These are phyloP conservation scores for Macrotyloma uniflorum DNA, from an alignment of 306 rosid genomes.

Conservation along the genomic window DNA sequence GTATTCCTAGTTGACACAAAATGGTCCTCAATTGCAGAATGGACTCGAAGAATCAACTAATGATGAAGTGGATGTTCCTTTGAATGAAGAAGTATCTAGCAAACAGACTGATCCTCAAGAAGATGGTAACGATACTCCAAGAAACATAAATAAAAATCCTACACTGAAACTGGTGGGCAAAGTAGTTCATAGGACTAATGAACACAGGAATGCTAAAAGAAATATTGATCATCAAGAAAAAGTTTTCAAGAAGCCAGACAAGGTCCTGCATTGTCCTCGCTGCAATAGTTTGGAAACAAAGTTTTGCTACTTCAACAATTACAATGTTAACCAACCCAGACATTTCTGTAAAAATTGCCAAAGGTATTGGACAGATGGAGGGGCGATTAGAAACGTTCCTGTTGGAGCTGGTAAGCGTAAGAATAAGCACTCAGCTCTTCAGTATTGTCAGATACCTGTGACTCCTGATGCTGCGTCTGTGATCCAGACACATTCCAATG, in stretches of 20 bases:
- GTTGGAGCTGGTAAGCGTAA: slow-evolving; percentile 69
- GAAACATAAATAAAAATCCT: slow-evolving; percentile 1
- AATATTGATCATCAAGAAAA: slow-evolving; percentile 49
- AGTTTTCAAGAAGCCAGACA: slow-evolving; percentile 54
- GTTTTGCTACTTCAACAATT: slow-evolving; percentile 74
- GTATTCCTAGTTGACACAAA: slow-evolving; percentile 21
- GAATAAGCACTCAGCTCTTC: slow-evolving; percentile 47
- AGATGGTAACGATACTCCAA: slow-evolving; percentile 9
- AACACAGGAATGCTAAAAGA: slow-evolving; percentile 32
- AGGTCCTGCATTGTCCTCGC: slow-evolving; percentile 68
- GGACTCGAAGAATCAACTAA: slow-evolving; percentile 36
- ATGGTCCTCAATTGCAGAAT: slow-evolving; percentile 43
- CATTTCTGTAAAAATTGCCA: slow-evolving; percentile 73
- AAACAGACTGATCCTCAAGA: slow-evolving; percentile 25
- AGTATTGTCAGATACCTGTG: slow-evolving; percentile 32
- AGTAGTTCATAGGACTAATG: slow-evolving; percentile 35
- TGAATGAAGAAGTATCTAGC: slow-evolving; percentile 22
- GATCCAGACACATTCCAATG: slow-evolving; percentile 32
- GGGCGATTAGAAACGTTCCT: slow-evolving; percentile 64
- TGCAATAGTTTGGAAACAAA: slow-evolving; percentile 67
- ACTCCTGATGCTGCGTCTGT: slow-evolving; percentile 33
- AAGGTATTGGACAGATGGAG: slow-evolving; percentile 82
- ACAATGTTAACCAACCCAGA: slow-evolving; percentile 69
- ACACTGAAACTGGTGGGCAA: slow-evolving; percentile 24
- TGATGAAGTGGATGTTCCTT: slow-evolving; percentile 32